A percentile compares a stretch with the other conserved stretches of the same genome.
Conservation (phyloP, 176 grass and related monocot genomes). For the Oryza glaberrima region DNA sequence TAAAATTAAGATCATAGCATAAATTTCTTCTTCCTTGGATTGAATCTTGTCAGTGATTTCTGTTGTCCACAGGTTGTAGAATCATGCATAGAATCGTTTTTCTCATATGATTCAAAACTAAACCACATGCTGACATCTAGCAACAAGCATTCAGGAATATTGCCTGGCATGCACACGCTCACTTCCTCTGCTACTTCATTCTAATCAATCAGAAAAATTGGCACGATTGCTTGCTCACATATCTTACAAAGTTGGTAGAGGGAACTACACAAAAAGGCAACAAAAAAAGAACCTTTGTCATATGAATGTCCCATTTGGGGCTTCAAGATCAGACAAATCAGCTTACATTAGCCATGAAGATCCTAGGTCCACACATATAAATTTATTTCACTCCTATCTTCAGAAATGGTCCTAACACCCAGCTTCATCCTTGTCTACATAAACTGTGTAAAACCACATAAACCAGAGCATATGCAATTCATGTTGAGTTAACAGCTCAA, state of each 20-base stretch:
- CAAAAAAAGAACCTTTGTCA: background rate
- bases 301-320: background rate
- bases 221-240: constrained; percentile 1
- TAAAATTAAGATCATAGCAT: background rate
- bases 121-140: constrained; percentile 20
- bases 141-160: constrained; percentile 30
- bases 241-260: constrained; percentile 27
- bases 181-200: constrained; percentile 28
- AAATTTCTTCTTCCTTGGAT: constrained; percentile 13
- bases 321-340: constrained; percentile 25
- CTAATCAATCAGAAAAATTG: constrained; percentile 32
- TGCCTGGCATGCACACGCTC: background rate
- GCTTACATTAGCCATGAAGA: constrained; percentile 41
- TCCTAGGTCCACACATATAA: constrained; percentile 30
- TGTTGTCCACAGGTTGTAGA: background rate
- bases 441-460: no score
- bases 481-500: background rate
- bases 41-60: background rate
- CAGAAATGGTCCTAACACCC: constrained; percentile 41
- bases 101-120: constrained; percentile 13
- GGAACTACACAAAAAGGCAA: background rate
- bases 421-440: background rate
- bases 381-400: background rate
- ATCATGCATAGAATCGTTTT: background rate
- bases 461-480: no score